A percentile compares a stretch with the other conserved stretches of the same genome.
phyloP scores from a whole-genome alignment of 1,139 yeast species.

The Starmera stellimalicola region DNA sequence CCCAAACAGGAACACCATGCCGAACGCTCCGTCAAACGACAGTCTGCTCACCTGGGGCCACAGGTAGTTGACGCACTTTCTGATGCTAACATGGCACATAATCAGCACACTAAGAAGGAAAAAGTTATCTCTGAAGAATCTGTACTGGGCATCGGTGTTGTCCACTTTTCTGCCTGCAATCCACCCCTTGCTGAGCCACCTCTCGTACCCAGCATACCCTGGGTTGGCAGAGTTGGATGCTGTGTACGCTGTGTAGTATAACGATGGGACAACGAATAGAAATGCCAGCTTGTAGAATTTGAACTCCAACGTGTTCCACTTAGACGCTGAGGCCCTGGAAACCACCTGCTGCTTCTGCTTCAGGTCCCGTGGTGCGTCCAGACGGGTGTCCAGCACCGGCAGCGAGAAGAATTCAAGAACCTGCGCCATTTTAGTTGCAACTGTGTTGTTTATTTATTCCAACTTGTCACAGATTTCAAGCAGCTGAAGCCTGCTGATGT shows the following conservation, averaged over 20 bases:
- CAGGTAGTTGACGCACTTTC: conserved; percentile 26
- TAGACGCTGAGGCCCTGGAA: conserved; percentile 40
- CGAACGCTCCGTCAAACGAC: conserved; percentile 64
- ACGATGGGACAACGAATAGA: conserved; percentile 63
- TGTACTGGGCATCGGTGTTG: conserved; percentile 83
- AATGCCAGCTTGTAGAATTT: conserved; percentile 55
- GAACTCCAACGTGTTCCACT: conserved; percentile 75
- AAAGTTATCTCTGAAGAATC: conserved; percentile 78
- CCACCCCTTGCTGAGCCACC: conserved; percentile 64
- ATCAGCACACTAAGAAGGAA: conserved; percentile 48
- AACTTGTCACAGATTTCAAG: too few species aligned
- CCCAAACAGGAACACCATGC: conserved; percentile 55
- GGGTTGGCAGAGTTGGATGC: conserved; percentile 72
- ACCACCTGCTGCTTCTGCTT: conserved; percentile 33
- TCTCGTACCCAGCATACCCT: conserved; percentile 59
- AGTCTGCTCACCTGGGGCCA: conserved; percentile 29
- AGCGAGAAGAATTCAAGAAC: conserved; percentile 45
- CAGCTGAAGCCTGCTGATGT: too few species aligned
- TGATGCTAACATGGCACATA: conserved; percentile 40
- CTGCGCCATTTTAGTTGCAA: neutral
- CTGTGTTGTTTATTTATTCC: too few species aligned
- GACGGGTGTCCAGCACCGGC: conserved; percentile 70
- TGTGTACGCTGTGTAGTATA: conserved; percentile 74
- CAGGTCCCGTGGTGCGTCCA: conserved; percentile 43
- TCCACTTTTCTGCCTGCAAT: conserved; percentile 73